phyloP scores from a whole-genome alignment of 1,139 yeast genomes.

The Lipomyces yarrowii region DNA sequence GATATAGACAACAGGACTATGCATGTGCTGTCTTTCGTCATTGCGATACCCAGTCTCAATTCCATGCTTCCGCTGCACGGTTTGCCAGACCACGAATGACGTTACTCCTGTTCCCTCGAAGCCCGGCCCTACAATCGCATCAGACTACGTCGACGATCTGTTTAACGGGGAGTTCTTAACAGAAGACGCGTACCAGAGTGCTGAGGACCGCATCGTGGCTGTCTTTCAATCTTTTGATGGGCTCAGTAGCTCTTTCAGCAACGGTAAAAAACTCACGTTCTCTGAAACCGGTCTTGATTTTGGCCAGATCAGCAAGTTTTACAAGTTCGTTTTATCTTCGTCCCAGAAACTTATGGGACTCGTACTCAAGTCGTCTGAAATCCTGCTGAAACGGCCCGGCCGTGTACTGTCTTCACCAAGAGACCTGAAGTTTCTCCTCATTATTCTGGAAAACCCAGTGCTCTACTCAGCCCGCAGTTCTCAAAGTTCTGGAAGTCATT shows the following conservation, averaged over 20 bases:
- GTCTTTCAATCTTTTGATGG: conserved; percentile 36
- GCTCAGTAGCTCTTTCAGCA: conserved; percentile 37
- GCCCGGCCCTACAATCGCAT: background rate
- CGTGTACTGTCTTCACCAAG: conserved; percentile 34
- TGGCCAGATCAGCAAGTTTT: conserved; percentile 31
- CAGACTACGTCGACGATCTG: conserved; percentile 3
- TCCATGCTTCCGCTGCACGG: conserved; percentile 33
- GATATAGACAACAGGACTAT: conserved; percentile 26
- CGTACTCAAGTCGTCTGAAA: conserved; percentile 34
- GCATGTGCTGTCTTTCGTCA: conserved; percentile 32
- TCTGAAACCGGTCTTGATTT: conserved; percentile 36
- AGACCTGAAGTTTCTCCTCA: conserved; percentile 39
- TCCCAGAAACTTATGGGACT: conserved; percentile 31
- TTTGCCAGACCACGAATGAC: conserved; percentile 34
- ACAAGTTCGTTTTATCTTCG: conserved; percentile 31
- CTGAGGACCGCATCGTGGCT: conserved; percentile 32
- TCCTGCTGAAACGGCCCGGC: conserved; percentile 39
- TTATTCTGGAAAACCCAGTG: conserved; percentile 42
- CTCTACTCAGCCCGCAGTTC: conserved; percentile 30
- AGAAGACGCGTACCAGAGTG: background rate
- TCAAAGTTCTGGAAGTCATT: conserved; percentile 8
- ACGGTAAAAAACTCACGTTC: conserved; percentile 34
- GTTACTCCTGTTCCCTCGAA: conserved; percentile 19
- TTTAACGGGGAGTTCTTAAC: conserved; percentile 3
- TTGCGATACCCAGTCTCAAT: conserved; percentile 27